A percentile compares a stretch with the other conserved stretches of the same genome.
Evolutionary conservation across 129 eudicot genomes (phyloP).

Genomic region (Tagetes patula): DNA sequence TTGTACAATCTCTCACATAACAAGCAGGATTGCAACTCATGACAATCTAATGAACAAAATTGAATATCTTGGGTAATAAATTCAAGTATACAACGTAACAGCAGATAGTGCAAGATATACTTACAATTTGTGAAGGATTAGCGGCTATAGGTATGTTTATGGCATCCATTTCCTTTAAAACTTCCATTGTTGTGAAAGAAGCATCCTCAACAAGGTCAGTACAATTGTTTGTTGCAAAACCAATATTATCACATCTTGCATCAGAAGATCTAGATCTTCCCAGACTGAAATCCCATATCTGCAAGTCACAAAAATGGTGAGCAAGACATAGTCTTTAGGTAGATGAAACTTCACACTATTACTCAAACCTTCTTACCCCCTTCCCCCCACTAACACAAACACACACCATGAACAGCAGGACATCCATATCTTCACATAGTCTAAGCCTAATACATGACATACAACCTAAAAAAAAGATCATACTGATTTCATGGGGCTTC

Average conservation of each 20-base stretch:
- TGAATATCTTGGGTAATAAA: conserved; percentile 6
- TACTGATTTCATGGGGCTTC: conserved; percentile 7
- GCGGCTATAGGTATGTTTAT: conserved; percentile 38
- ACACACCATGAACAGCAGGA: not conserved
- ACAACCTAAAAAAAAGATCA: conserved; percentile 2
- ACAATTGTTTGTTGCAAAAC: conserved; percentile 52
- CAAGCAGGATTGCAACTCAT: not conserved
- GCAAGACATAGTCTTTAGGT: not conserved
- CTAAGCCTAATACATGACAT: conserved; percentile 9
- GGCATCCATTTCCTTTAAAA: conserved; percentile 47
- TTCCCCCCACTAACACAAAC: not conserved
- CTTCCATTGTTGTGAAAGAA: conserved; percentile 53
- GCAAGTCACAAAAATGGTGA: conserved; percentile 28
- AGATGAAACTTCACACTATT: conserved; percentile 1
- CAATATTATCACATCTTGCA: conserved; percentile 49
- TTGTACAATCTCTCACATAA: conserved; percentile 12
- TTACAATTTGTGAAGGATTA: conserved; percentile 52
- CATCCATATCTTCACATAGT: conserved; percentile 13
- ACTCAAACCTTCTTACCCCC: not conserved
- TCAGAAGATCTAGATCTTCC: conserved; percentile 63
- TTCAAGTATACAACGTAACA: conserved; percentile 10
- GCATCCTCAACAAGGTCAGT: conserved; percentile 61
- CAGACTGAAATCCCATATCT: conserved; percentile 96
- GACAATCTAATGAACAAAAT: not conserved
- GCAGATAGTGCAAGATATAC: conserved; percentile 26